Evolutionary conservation across 2,329 filamentous ascomycete genomes (phyloP).

Genomic region (Penicillium rolfsii): DNA sequence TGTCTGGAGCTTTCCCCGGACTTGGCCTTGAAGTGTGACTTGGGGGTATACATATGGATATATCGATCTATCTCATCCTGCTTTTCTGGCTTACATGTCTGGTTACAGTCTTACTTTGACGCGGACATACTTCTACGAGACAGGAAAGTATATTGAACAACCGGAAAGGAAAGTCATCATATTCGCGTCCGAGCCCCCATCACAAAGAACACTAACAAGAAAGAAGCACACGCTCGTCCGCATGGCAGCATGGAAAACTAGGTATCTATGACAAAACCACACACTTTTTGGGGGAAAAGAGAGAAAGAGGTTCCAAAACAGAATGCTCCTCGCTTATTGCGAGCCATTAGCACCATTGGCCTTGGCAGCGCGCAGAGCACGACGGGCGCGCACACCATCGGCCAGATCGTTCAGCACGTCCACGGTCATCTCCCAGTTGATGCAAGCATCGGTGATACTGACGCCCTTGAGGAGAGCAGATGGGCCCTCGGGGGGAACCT

Average conservation of each 20-base stretch:
- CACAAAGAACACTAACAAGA: constrained; percentile 1
- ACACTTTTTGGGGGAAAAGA: constrained; percentile 2
- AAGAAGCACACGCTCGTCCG: constrained; percentile 20
- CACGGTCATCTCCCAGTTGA: constrained; percentile 86
- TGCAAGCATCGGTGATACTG: constrained; percentile 95
- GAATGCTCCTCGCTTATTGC: constrained; percentile 21
- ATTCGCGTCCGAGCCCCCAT: constrained; percentile 1
- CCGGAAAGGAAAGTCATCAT: constrained; percentile 4
- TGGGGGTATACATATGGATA: neutral
- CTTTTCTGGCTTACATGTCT: neutral
- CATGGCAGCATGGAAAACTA: constrained; percentile 17
- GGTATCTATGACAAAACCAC: constrained; percentile 23
- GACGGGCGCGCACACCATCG: constrained; percentile 75
- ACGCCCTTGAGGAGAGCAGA: constrained; percentile 81
- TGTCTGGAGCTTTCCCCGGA: neutral
- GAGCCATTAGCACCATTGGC: constrained; percentile 36
- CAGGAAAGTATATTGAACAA: constrained; percentile 3
- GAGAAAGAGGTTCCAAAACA: too few species aligned
- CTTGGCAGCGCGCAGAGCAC: constrained; percentile 52
- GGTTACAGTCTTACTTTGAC: neutral
- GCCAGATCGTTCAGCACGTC: constrained; percentile 82
- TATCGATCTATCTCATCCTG: neutral
- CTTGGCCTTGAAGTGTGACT: neutral
- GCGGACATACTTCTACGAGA: neutral
- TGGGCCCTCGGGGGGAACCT: constrained; percentile 82